Percentiles rank a stretch among this genome's conserved stretches.
These are phyloP conservation scores for Trametes cubensis DNA, from an alignment of 768 basidiomycete genomes.

Conservation along the genomic window DNA sequence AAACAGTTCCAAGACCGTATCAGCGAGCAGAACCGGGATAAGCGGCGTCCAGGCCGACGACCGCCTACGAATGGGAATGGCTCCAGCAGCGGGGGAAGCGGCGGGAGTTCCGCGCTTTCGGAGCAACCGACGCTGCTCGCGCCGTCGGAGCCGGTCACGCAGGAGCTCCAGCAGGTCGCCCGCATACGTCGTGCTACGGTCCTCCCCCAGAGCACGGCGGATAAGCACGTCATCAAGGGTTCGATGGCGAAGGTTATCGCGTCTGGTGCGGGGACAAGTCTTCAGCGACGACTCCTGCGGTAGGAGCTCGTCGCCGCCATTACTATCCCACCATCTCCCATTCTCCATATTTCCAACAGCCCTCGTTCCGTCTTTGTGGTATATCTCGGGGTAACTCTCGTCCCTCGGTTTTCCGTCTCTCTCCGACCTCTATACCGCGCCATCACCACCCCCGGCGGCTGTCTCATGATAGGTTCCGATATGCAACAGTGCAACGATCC, in stretches of 20 bases:
- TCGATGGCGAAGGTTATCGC: conserved; percentile 56
- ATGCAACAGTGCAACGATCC: too few species aligned
- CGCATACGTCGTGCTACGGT: conserved; percentile 46
- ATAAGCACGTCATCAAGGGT: conserved; percentile 55
- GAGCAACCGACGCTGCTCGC: conserved; percentile 26
- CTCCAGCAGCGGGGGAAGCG: neutral
- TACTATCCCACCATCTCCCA: neutral
- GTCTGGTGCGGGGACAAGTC: conserved; percentile 22
- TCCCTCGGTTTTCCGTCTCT: too few species aligned
- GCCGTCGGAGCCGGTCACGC: conserved; percentile 42
- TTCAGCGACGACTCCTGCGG: conserved; percentile 18
- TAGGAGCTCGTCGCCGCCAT: neutral
- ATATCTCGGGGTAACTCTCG: too few species aligned
- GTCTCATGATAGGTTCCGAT: too few species aligned
- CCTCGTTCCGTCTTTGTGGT: too few species aligned
- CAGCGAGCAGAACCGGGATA: conserved; percentile 17
- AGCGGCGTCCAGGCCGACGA: conserved; percentile 15
- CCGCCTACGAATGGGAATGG: neutral
- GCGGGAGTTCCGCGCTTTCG: neutral
- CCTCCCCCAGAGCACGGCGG: conserved; percentile 40
- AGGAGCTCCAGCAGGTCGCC: conserved; percentile 41
- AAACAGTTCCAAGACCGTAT: conserved; percentile 21
- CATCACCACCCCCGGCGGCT: too few species aligned
- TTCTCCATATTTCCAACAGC: neutral
- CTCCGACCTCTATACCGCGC: too few species aligned